Evolutionary conservation across 2,329 filamentous ascomycete species (phyloP).

Genomic region (Fusarium bactridioides): DNA sequence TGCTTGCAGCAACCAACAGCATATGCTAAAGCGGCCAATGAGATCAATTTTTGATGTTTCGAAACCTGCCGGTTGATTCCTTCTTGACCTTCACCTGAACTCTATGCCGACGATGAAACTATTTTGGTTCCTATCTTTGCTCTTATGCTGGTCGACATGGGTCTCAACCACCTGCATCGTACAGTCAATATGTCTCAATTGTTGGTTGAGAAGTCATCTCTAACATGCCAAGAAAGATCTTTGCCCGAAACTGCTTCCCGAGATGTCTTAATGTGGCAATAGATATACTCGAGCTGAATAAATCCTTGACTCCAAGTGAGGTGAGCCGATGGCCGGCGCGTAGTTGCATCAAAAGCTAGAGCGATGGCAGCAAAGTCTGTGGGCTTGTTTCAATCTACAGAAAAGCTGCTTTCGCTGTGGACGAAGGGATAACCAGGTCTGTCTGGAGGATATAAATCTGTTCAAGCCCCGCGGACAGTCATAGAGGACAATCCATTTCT

Average conservation of each 20-base stretch:
- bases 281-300: background rate
- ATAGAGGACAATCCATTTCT: background rate
- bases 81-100: background rate
- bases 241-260: background rate
- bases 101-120: background rate
- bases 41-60: background rate
- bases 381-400: background rate
- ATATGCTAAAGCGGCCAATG: constrained; percentile 50
- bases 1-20: constrained; percentile 33
- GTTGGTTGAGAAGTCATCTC: background rate
- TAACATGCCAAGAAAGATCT: background rate
- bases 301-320: background rate
- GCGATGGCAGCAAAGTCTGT: background rate
- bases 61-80: background rate
- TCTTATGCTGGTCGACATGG: background rate
- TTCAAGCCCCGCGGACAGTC: background rate
- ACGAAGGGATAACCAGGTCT: background rate
- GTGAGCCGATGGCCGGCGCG: constrained; percentile 4
- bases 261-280: background rate
- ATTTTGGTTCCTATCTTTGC: background rate
- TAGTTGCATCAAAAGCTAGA: constrained; percentile 11
- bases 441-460: background rate
- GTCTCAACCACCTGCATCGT: background rate
- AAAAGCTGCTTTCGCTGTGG: background rate
- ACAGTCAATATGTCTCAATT: background rate